Percentiles rank a stretch among this genome's conserved stretches.
Evolutionary conservation across 768 basidiomycete species (phyloP).

Genomic region (Mycena epipterygia): DNA sequence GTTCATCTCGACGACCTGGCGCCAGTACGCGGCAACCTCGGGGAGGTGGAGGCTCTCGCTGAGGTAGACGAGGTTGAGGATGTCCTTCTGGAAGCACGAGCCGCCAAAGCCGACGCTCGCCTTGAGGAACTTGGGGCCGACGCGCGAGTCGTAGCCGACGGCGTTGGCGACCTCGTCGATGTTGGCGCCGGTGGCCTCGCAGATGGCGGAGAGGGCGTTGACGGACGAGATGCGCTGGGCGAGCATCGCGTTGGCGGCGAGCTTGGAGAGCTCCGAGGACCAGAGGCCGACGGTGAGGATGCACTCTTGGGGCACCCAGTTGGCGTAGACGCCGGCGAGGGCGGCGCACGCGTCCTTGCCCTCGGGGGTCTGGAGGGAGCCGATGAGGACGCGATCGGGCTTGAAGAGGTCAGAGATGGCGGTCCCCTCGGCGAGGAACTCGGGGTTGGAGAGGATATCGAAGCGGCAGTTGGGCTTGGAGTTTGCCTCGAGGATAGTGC

Average conservation of each 20-base stretch:
- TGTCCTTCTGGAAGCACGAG: conserved; percentile 99
- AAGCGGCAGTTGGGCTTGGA: conserved; percentile 92
- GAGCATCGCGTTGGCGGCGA: conserved; percentile 99
- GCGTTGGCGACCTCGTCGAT: conserved; percentile 98
- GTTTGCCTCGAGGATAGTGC: conserved; percentile 98
- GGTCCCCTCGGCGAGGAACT: conserved; percentile 99
- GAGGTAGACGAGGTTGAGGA: conserved; percentile 98
- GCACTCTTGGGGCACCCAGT: conserved; percentile 91
- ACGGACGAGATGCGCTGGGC: conserved; percentile 99
- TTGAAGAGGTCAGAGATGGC: conserved; percentile 90
- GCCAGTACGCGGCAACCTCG: conserved; percentile 98
- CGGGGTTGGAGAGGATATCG: conserved; percentile 99
- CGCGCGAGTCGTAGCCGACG: conserved; percentile 91
- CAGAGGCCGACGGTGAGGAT: conserved; percentile 97
- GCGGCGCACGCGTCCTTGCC: conserved; percentile 86
- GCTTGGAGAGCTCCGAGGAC: conserved; percentile 98
- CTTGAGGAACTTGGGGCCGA: conserved; percentile 96
- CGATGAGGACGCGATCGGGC: conserved; percentile 98
- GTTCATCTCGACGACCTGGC: conserved; percentile 97
- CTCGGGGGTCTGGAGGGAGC: conserved; percentile 91
- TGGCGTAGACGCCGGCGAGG: conserved; percentile 86
- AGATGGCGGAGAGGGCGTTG: conserved; percentile 98
- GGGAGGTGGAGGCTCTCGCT: conserved; percentile 95
- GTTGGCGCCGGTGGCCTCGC: conserved; percentile 98
- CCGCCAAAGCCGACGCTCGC: conserved; percentile 98